Conservation (phyloP, 2,329 filamentous ascomycete genomes). For the Canariomyces notabilis region DNA sequence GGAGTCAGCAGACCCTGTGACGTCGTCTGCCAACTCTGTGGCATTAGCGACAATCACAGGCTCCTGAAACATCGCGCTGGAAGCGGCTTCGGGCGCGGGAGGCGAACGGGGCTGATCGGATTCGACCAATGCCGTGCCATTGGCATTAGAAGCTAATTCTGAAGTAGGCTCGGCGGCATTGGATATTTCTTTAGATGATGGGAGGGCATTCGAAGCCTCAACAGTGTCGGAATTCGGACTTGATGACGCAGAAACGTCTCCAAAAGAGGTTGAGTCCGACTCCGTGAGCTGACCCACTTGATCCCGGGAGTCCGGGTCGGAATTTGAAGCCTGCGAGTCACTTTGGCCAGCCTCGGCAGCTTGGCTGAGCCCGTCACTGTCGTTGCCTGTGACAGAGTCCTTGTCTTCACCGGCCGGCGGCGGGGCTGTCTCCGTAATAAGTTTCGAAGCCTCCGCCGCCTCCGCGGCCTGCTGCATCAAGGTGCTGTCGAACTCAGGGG, state of each 20-base stretch:
- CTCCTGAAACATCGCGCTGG: conserved; percentile 29
- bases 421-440: conserved; percentile 34
- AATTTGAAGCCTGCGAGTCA: conserved; percentile 3
- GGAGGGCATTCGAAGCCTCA: conserved; percentile 12
- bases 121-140: conserved; percentile 4
- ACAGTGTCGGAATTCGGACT: not conserved
- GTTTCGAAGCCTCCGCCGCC: conserved; percentile 21
- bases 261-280: not conserved
- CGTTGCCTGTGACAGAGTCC: conserved; percentile 20
- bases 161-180: conserved; percentile 19
- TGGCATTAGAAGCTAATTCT: conserved; percentile 8
- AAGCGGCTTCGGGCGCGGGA: conserved; percentile 15
- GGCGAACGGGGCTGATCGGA: conserved; percentile 16
- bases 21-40: conserved; percentile 17
- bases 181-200: conserved; percentile 17
- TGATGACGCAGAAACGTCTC: not conserved
- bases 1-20: conserved; percentile 16
- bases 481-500: conserved; percentile 72
- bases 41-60: conserved; percentile 29
- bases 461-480: conserved; percentile 48
- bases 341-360: conserved; percentile 29
- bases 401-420: conserved; percentile 23
- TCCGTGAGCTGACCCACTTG: not conserved
- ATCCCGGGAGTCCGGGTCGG: not conserved
- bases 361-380: conserved; percentile 17